Percentiles rank a stretch among this genome's conserved stretches.
Evolutionary conservation across 2,329 filamentous ascomycete species (phyloP).

Genomic region (Ophiostoma perfectum): DNA sequence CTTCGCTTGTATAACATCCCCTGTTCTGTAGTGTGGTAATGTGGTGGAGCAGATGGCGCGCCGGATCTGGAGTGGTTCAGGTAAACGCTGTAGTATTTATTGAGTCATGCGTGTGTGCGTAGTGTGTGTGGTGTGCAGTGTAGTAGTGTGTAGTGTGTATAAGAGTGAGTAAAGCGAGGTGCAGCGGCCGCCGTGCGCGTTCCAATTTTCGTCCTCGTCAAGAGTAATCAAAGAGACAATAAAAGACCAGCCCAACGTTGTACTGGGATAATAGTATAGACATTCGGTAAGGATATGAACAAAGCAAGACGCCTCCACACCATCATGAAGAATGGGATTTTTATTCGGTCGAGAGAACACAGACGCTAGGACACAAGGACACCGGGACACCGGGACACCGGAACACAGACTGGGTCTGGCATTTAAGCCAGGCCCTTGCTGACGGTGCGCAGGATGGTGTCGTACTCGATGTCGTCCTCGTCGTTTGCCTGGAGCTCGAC

Average conservation of each 20-base stretch:
- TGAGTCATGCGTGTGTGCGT: neutral
- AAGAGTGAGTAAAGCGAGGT: neutral
- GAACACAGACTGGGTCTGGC: neutral
- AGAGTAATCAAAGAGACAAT: neutral
- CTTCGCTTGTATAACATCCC: too few relatives aligned
- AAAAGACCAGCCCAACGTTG: neutral
- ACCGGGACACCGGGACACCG: constrained; percentile 2
- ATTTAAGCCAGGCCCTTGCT: constrained; percentile 54
- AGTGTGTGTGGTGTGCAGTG: neutral
- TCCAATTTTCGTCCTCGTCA: neutral
- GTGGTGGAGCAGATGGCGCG: too few relatives aligned
- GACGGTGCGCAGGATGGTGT: constrained; percentile 61
- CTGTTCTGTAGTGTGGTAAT: too few relatives aligned
- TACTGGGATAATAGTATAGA: neutral
- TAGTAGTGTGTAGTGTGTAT: neutral
- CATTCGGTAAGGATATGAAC: neutral
- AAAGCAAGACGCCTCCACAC: constrained; percentile 8
- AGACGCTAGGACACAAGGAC: constrained; percentile 6
- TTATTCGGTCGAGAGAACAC: constrained; percentile 11
- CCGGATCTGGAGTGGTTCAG: too few relatives aligned
- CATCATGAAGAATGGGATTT: constrained; percentile 13
- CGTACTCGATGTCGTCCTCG: constrained; percentile 72
- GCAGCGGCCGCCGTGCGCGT: neutral
- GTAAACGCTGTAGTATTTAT: neutral
- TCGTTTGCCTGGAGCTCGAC: constrained; percentile 81